Conservation (phyloP, 2,329 filamentous ascomycete genomes). For the Colletotrichum phormii region DNA sequence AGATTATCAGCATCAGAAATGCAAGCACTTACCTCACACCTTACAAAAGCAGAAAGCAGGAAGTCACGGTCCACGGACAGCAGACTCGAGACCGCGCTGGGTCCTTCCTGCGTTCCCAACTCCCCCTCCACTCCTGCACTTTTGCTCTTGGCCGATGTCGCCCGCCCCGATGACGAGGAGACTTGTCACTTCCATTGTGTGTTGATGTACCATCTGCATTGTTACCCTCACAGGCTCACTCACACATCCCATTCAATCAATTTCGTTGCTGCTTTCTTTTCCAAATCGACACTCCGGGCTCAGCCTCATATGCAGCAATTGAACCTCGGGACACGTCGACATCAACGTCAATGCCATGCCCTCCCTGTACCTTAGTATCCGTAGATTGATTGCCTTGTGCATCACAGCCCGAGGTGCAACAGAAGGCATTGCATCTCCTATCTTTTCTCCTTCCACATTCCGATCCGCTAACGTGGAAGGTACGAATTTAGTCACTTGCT, state of each 20-base stretch:
- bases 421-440: conserved; percentile 9
- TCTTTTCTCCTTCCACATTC: conserved; percentile 34
- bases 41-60: not conserved
- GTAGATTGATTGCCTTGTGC: not conserved
- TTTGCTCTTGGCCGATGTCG: conserved; percentile 13
- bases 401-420: not conserved
- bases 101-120: not conserved
- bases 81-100: not conserved
- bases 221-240: not conserved
- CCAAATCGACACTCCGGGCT: not conserved
- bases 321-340: not conserved
- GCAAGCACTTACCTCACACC: not conserved
- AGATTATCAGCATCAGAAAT: not conserved
- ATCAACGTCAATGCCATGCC: not conserved
- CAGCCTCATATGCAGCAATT: not conserved
- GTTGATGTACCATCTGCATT: not conserved
- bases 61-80: not conserved
- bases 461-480: conserved; percentile 7
- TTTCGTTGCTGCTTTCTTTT: not conserved
- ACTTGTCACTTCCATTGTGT: not conserved
- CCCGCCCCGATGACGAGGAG: conserved; percentile 4
- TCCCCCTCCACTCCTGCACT: not conserved
- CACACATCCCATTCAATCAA: not conserved
- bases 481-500: not conserved
- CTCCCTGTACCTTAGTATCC: too few relatives aligned